phyloP scores from a whole-genome alignment of 345 rosid species.

The Litchi chinensis region DNA sequence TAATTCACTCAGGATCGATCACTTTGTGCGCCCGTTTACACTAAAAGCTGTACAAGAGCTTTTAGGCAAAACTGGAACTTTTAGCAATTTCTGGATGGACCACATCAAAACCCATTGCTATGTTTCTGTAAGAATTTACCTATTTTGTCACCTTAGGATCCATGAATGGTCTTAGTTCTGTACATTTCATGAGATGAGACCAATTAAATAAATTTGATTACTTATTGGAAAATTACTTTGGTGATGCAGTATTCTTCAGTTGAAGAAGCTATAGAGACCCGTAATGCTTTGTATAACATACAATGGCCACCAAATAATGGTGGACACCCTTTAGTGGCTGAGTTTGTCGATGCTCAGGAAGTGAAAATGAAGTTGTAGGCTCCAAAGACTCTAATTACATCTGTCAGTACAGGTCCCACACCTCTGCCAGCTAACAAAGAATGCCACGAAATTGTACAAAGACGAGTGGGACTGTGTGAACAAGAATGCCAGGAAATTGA shows the following conservation, averaged over 20 bases:
- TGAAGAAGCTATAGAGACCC: too few species aligned
- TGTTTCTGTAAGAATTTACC: conserved; percentile 63
- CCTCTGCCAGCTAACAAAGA: conserved; percentile 22
- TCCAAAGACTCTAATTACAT: conserved; percentile 50
- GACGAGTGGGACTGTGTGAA: too few species aligned
- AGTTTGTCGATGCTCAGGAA: conserved; percentile 85
- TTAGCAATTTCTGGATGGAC: conserved; percentile 94
- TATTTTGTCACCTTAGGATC: conserved; percentile 1
- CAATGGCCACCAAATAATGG: conserved; percentile 47
- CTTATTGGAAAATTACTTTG: too few species aligned
- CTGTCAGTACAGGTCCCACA: conserved; percentile 32
- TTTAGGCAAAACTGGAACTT: conserved; percentile 82
- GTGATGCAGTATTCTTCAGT: too few species aligned
- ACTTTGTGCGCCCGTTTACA: conserved; percentile 95
- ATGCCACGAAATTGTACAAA: too few species aligned
- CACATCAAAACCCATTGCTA: conserved; percentile 96
- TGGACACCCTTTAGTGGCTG: conserved; percentile 80
- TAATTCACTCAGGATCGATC: conserved; percentile 82
- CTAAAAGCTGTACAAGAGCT: conserved; percentile 97
- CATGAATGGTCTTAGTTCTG: conserved; percentile 16
- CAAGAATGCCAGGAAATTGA: too few species aligned
- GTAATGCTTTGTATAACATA: conserved; percentile 15
- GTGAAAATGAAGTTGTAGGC: conserved; percentile 65
- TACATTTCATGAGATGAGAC: too few species aligned
- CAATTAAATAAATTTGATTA: too few species aligned